These are phyloP conservation scores for Penicillium carneum DNA, from an alignment of 2,329 filamentous ascomycete genomes.

Conservation along the genomic window DNA sequence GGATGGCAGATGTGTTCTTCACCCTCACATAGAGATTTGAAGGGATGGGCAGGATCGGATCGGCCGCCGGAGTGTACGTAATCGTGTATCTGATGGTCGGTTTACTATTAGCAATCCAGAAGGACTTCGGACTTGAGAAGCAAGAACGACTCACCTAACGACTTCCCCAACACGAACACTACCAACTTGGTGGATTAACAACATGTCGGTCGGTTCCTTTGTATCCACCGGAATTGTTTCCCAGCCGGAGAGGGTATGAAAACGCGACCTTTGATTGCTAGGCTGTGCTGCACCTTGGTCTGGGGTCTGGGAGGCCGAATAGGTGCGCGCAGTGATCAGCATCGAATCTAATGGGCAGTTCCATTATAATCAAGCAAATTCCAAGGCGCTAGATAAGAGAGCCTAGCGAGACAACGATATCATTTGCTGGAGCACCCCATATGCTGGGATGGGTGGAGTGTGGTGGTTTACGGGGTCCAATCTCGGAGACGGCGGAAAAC, in stretches of 20 bases:
- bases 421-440: conserved; percentile 6
- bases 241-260: conserved; percentile 49
- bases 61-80: conserved; percentile 86
- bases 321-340: conserved; percentile 54
- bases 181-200: conserved; percentile 88
- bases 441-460: conserved; percentile 2
- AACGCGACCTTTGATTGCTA: conserved; percentile 38
- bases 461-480: conserved; percentile 3
- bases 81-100: conserved; percentile 68
- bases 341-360: conserved; percentile 42
- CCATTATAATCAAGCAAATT: conserved; percentile 29
- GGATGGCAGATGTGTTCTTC: conserved; percentile 88
- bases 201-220: conserved; percentile 64
- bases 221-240: conserved; percentile 35
- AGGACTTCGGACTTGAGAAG: conserved; percentile 1
- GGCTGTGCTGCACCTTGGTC: conserved; percentile 38
- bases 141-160: conserved; percentile 68
- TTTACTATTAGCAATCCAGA: background rate
- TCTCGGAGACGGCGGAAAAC: conserved; percentile 15
- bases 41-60: conserved; percentile 88
- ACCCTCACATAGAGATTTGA: conserved; percentile 82
- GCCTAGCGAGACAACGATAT: background rate
- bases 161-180: conserved; percentile 94
- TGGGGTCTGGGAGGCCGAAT: conserved; percentile 51
- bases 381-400: background rate